Conservation (phyloP, 2,329 filamentous ascomycete species). For the Scedosporium aurantiacum region DNA sequence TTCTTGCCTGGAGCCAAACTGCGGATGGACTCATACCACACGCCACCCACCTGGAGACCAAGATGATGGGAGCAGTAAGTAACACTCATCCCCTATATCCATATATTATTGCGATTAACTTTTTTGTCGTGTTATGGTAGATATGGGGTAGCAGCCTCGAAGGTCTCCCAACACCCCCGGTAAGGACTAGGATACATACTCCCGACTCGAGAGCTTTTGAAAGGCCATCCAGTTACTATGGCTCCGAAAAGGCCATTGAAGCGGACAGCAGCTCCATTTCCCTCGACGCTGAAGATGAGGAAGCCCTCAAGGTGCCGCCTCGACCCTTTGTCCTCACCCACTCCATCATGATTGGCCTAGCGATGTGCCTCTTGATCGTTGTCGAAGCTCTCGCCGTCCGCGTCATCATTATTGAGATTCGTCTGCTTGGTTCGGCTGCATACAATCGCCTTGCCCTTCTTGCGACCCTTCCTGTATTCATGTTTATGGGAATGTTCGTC, state of each 20-base stretch:
- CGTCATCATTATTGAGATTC: background rate
- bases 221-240: background rate
- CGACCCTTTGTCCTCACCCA: background rate
- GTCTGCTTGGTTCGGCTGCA: background rate
- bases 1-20: background rate
- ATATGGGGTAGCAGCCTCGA: background rate
- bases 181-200: background rate
- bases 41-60: background rate
- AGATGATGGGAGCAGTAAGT: background rate
- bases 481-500: constrained; percentile 77
- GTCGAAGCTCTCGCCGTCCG: background rate
- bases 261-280: background rate
- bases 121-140: background rate
- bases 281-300: background rate
- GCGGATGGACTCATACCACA: background rate
- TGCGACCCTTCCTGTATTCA: constrained; percentile 55
- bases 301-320: background rate
- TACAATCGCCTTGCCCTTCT: constrained; percentile 56
- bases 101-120: background rate
- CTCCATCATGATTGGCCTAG: background rate
- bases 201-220: background rate
- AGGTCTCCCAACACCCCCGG: background rate
- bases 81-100: background rate
- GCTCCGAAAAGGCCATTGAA: background rate
- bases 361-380: background rate